phyloP scores from a whole-genome alignment of 192 early-diverging fungal species.

The Mortierella hygrophila region DNA sequence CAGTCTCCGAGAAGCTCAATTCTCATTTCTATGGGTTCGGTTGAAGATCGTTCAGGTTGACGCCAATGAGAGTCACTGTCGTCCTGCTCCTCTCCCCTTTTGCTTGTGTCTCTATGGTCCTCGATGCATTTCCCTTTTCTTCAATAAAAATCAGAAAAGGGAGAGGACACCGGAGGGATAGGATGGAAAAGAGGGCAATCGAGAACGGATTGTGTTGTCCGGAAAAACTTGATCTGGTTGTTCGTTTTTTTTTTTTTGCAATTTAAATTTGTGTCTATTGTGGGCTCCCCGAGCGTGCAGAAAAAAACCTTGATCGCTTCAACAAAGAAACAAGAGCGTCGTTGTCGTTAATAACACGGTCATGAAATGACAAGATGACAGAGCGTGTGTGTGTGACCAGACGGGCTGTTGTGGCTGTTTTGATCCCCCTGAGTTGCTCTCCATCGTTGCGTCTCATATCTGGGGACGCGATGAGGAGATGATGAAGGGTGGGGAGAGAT shows the following conservation, averaged over 20 bases:
- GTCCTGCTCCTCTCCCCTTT: neutral
- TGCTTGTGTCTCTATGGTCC: neutral
- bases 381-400: neutral
- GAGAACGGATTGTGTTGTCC: neutral
- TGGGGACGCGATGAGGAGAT: neutral
- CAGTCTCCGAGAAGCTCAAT: neutral
- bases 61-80: no score
- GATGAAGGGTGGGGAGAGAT: slow-evolving; percentile 5
- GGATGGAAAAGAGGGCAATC: neutral
- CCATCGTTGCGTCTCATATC: neutral
- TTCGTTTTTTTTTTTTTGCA: no score
- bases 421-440: neutral
- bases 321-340: no score
- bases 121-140: neutral
- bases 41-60: no score
- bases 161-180: neutral
- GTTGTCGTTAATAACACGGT: neutral
- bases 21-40: neutral
- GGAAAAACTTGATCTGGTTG: neutral
- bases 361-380: neutral
- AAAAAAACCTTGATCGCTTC: no score
- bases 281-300: no score
- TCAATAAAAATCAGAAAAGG: neutral
- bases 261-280: no score
- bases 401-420: neutral